Evolutionary conservation across 2,329 filamentous ascomycete genomes (phyloP).

Genomic region (Ascochyta lentis): DNA sequence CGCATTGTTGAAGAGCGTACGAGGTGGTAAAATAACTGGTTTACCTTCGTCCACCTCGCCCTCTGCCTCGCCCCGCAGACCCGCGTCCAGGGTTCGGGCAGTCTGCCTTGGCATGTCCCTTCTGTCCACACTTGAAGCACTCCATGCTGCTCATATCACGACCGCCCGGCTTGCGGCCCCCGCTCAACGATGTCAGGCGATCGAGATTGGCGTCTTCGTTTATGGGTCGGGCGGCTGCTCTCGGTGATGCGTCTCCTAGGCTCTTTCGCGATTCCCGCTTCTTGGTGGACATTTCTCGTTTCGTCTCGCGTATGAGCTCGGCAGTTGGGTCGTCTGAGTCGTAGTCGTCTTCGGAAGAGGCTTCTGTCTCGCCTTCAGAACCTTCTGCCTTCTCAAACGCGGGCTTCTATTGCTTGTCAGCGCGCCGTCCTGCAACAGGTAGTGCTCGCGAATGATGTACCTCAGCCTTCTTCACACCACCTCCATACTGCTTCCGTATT

Average conservation of each 20-base stretch:
- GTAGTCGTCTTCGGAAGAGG: conserved; percentile 47
- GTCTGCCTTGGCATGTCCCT: conserved; percentile 65
- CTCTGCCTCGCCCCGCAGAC: conserved; percentile 34
- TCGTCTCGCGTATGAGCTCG: conserved; percentile 54
- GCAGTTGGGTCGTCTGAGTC: conserved; percentile 54
- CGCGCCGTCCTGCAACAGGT: not conserved
- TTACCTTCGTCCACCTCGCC: conserved; percentile 31
- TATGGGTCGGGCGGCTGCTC: conserved; percentile 65
- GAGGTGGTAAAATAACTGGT: not conserved
- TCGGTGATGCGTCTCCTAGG: conserved; percentile 54
- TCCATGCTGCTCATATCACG: conserved; percentile 49
- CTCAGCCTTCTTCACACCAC: conserved; percentile 51
- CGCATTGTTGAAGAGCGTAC: not conserved
- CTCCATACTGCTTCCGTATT: conserved; percentile 59
- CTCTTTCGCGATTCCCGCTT: conserved; percentile 53
- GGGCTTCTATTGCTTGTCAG: conserved; percentile 33
- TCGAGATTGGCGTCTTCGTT: conserved; percentile 71
- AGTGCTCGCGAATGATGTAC: conserved; percentile 21
- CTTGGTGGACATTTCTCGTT: conserved; percentile 53
- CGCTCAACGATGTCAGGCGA: conserved; percentile 63
- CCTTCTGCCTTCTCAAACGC: conserved; percentile 28
- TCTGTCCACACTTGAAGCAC: conserved; percentile 68
- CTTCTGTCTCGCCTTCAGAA: conserved; percentile 33
- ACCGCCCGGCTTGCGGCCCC: conserved; percentile 41
- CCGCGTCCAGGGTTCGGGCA: conserved; percentile 56